Evolutionary conservation across 169 alveolate genomes (phyloP), one percentile per base, ranked within the genome.

Genomic region (Theileria parva): DNA sequence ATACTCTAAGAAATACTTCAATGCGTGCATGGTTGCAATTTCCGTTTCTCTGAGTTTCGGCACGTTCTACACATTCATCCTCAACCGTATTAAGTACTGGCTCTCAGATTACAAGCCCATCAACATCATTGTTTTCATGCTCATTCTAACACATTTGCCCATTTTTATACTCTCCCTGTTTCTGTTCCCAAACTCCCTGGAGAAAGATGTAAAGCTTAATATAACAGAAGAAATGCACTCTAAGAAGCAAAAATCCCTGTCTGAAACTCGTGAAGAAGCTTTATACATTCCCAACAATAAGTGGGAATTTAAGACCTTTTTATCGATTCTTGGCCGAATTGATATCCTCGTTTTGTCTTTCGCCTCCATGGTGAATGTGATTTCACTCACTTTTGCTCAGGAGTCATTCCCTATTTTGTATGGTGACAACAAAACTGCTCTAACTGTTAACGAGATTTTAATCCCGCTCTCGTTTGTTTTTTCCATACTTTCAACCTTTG

Each of bases 301-400:
- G n/a, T 83, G 89, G 89, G 66, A 77, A 19, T 37, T 76, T 28
- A 21, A n/a, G 59, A 25, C 51, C 0, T 76, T 83, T 70, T 7
- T 69, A 44, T 3, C 44, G 8, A 73, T 73, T 70, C 27, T 76
- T n/a, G 28, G 64, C 8, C 19, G 72, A 19, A 32, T 70, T 21
- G 86, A 76, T 50, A 68, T 83, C 0, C 27, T 83, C 53, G 63
- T 69, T 34, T 9, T 68, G 68, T 59, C 81, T 2, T 44, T 64
- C 7, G 80, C 80, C 32, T 69, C 80, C 55, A 75, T 83, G 39
- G 76, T 76, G 15, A 74, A 68, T 77, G 72, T 79, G 37, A 55
- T 83, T 2, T 76, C 86, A 37, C 80, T 83, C 28, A 83, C 89
- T 6, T 83, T 76, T 39, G 73, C 86, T 0, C 86, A 77, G 71